Percentiles rank a stretch among this genome's conserved stretches.
Conservation (phyloP, 208 protist species). For the Trypanosoma lewisi region DNA sequence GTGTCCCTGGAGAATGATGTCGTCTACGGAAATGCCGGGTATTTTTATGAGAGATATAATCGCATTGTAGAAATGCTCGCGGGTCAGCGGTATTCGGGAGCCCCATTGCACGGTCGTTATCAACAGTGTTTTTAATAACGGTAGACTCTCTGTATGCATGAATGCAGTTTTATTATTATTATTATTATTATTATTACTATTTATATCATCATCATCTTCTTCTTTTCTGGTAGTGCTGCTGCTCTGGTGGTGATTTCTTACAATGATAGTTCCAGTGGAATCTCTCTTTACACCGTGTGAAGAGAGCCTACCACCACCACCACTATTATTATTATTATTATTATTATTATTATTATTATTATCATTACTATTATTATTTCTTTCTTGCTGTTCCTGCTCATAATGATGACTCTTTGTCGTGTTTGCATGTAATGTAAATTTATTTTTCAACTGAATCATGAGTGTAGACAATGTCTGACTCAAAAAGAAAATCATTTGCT, state of each 20-base stretch:
- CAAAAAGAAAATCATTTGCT: constrained; percentile 59
- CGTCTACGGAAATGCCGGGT: constrained; percentile 57
- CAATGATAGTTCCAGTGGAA: constrained; percentile 13
- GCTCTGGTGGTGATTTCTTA: no score
- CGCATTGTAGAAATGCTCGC: constrained; percentile 56
- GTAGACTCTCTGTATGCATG: constrained; percentile 8
- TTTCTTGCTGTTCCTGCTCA: no score
- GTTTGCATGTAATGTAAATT: no score
- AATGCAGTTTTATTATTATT: no score
- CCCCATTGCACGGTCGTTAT: constrained; percentile 55
- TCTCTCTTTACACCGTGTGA: constrained; percentile 19
- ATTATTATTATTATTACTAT: no score
- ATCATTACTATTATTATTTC: no score
- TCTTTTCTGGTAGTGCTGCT: no score
- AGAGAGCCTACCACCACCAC: no score
- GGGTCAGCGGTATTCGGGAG: constrained; percentile 35
- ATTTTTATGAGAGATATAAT: constrained; percentile 56
- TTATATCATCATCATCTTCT: background rate
- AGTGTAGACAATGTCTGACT: constrained; percentile 66
- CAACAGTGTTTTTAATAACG: constrained; percentile 57
- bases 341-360: no score
- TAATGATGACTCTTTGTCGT: constrained; percentile 16
- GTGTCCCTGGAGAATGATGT: constrained; percentile 56
- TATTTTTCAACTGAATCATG: constrained; percentile 53
- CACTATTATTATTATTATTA: no score